These are phyloP conservation scores for Nakaseomyces delphensis DNA, from an alignment of 1,139 yeast species.

Conservation along the genomic window DNA sequence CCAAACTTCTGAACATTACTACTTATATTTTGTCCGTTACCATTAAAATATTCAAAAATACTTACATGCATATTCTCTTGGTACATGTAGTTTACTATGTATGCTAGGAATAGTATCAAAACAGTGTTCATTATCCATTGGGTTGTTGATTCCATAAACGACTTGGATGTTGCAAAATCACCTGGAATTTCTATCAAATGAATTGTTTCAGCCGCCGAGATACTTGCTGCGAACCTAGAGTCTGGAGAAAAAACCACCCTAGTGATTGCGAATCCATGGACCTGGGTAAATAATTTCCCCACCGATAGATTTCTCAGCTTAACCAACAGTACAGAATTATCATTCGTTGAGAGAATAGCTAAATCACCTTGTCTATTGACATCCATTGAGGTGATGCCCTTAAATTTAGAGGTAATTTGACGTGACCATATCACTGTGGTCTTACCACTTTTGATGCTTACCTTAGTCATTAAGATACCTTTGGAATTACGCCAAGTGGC, in stretches of 20 bases:
- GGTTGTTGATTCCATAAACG: slow-evolving; percentile 22
- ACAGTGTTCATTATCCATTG: slow-evolving; percentile 4
- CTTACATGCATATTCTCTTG: slow-evolving; percentile 2
- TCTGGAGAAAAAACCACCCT: slow-evolving; percentile 60
- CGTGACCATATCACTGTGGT: slow-evolving; percentile 36
- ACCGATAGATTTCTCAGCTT: slow-evolving; percentile 46
- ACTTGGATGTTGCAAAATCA: slow-evolving; percentile 39
- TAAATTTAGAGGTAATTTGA: slow-evolving; percentile 45
- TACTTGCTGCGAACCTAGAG: slow-evolving; percentile 65
- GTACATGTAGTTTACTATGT: neutral
- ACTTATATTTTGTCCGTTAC: neutral
- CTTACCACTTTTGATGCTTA: slow-evolving; percentile 30
- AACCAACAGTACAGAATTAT: slow-evolving; percentile 55
- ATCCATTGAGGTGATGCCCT: slow-evolving; percentile 67
- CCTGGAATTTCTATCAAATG: slow-evolving; percentile 54
- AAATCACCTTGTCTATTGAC: slow-evolving; percentile 37
- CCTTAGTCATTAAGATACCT: slow-evolving; percentile 34
- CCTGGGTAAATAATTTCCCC: slow-evolving; percentile 46
- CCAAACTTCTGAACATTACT: neutral
- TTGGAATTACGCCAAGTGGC: slow-evolving; percentile 42
- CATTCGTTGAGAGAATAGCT: slow-evolving; percentile 69
- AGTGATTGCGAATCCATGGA: slow-evolving; percentile 79
- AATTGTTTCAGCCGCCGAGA: slow-evolving; percentile 74
- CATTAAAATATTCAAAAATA: neutral
- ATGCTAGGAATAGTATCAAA: slow-evolving; percentile 1